Evolutionary conservation across 352 stramenopile species (phyloP), one percentile per base, ranked within the genome.

Genomic region (Phytophthora sp.): DNA sequence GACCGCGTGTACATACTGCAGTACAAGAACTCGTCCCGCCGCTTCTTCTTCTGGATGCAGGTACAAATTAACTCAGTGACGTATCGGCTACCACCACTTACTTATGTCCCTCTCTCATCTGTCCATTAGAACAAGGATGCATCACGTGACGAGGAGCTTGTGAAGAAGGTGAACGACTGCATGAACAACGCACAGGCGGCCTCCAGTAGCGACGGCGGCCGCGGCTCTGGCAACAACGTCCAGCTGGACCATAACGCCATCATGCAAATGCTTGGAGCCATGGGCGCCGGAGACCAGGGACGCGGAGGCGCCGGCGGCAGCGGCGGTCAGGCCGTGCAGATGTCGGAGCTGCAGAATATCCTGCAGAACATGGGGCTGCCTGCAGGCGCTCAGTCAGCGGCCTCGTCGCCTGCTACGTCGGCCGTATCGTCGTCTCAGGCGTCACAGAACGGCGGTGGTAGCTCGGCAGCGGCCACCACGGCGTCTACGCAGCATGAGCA

Each of bases 11-110:
- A 91, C 69, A 73, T 98, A 50, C 69, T 98, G 61, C 90, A 98
- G 77, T 98, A 97, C 84, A 96, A 96, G 70, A 94, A 93, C 71
- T 96, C 85, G 57, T 85, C 84, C 7, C 88, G 93, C 16, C 89
- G 92, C 20, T 98, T 98, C 74, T 97, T 98, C 73, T 98, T 98
- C 73, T 98, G 93, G 93, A 97, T 98, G 91, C 93, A 98, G 85
- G 90, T 91, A 27, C 11, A 15, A n/a, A n/a, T 8, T 20, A 18
- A 27, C n/a, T 38, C 8, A 27, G 21, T 60, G 29, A 51, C 21
- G 44, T 38, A 8, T 16, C 23, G 47, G 24, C 27, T 24, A 45
- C 38, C 9, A n/a, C n/a, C n/a, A n/a, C n/a, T n/a, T n/a, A n/a
- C n/a, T n/a, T n/a, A n/a, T n/a, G 2, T 44, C 31, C 18, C 16